Conservation (phyloP, 208 protist species). For the Trypanosomatidae sp. region DNA sequence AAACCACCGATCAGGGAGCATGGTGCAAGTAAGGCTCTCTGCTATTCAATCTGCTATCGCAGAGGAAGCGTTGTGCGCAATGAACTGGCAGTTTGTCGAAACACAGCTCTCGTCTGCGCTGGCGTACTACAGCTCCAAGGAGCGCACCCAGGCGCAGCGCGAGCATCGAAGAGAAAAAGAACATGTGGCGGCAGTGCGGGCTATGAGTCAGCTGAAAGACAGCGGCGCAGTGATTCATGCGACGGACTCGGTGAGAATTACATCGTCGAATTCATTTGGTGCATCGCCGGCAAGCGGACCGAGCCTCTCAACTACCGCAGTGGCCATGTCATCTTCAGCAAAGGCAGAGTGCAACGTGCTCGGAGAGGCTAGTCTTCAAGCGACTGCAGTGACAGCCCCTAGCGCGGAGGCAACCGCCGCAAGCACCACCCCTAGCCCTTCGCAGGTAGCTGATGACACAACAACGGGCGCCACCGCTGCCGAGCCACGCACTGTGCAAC, state of each 20-base stretch:
- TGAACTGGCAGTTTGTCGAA: constrained; percentile 81
- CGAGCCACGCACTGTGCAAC: constrained; percentile 50
- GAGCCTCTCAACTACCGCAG: background rate
- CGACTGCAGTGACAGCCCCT: background rate
- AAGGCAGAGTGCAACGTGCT: background rate
- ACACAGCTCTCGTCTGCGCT: constrained; percentile 44
- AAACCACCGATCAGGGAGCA: background rate
- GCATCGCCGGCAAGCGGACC: constrained; percentile 1
- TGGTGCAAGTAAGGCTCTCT: constrained; percentile 11
- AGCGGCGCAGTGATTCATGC: constrained; percentile 54
- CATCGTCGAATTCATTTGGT: constrained; percentile 1
- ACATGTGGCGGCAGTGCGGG: constrained; percentile 37
- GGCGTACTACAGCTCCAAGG: constrained; percentile 56
- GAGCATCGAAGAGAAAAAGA: constrained; percentile 41
- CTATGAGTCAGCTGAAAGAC: constrained; percentile 50
- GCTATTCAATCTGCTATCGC: constrained; percentile 26
- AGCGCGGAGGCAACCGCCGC: background rate
- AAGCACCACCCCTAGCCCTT: background rate
- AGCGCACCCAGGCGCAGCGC: constrained; percentile 25
- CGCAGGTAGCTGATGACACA: background rate
- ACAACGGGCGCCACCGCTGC: background rate
- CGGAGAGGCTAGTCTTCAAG: background rate
- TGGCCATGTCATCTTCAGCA: background rate
- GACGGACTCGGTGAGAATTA: constrained; percentile 42
- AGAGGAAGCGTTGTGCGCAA: constrained; percentile 23